Conservation (phyloP, 129 eudicot species). For the Tagetes erecta region DNA sequence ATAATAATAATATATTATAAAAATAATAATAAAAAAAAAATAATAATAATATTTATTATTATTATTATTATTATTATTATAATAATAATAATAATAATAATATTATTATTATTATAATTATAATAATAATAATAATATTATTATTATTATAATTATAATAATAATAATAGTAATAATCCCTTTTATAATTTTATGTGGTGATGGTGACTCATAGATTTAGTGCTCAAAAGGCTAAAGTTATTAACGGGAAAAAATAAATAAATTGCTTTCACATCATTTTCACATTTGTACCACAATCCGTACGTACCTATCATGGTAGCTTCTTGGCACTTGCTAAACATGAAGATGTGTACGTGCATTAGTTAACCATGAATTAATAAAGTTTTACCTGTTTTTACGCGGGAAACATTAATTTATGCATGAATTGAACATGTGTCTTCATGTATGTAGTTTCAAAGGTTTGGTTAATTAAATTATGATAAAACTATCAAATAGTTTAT, state of each 20-base stretch:
- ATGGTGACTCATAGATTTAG: conserved; percentile 27
- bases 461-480: not conserved
- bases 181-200: conserved; percentile 21
- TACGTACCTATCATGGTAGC: conserved; percentile 31
- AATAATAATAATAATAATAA: no score
- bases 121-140: not conserved
- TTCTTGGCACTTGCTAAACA: conserved; percentile 21
- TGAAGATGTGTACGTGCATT: conserved; percentile 16
- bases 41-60: no score
- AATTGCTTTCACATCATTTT: conserved; percentile 17
- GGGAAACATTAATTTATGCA: not conserved
- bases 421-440: conserved; percentile 1
- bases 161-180: not conserved
- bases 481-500: conserved; percentile 5
- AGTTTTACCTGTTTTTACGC: not conserved
- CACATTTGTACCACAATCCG: conserved; percentile 38
- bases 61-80: no score
- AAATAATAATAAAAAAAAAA: no score
- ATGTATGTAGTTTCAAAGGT: not conserved
- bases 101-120: no score
- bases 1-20: no score
- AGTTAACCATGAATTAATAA: no score
- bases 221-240: conserved; percentile 13
- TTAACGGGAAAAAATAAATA: conserved; percentile 13
- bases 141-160: no score